A percentile compares a stretch with the other conserved stretches of the same genome.
phyloP scores from a whole-genome alignment of 1,284 basidiomycete genomes.

The Ceratobasidium sp. region DNA sequence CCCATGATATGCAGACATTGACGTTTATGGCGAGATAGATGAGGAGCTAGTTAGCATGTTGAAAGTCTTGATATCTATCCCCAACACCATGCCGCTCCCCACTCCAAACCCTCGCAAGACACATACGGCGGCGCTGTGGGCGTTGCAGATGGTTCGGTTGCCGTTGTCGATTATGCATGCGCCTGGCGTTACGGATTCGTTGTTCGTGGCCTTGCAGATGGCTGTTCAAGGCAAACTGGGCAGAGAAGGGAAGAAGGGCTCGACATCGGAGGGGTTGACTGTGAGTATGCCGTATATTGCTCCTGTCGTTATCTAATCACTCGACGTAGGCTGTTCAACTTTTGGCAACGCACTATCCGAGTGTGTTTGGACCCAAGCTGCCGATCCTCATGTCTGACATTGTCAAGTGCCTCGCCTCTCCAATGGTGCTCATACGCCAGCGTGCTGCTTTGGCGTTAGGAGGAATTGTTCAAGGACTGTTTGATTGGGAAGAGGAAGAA shows the following conservation, averaged over 20 bases:
- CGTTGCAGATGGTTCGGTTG: conserved; percentile 76
- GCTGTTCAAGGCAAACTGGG: conserved; percentile 86
- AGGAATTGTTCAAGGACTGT: conserved; percentile 47
- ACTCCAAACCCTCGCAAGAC: conserved; percentile 87
- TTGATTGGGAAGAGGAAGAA: conserved; percentile 42
- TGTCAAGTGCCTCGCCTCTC: conserved; percentile 22
- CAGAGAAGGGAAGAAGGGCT: conserved; percentile 86
- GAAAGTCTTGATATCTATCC: conserved; percentile 74
- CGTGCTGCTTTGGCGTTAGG: conserved; percentile 46
- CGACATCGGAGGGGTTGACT: conserved; percentile 73
- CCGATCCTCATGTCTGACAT: conserved; percentile 38
- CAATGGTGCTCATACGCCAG: conserved; percentile 31
- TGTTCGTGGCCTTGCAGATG: conserved; percentile 75
- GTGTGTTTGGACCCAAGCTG: conserved; percentile 33
- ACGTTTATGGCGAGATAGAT: conserved; percentile 60
- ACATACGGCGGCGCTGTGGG: conserved; percentile 77
- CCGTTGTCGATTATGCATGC: conserved; percentile 67
- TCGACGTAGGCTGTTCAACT: conserved; percentile 46
- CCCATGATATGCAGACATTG: not conserved
- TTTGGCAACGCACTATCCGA: conserved; percentile 44
- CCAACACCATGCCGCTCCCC: conserved; percentile 73
- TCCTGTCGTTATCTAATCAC: not conserved
- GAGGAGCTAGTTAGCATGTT: conserved; percentile 70
- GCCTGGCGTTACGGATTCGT: conserved; percentile 69
- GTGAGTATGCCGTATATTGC: conserved; percentile 3